A percentile compares a stretch with the other conserved stretches of the same genome.
Conservation (phyloP, 2,329 filamentous ascomycete genomes). For the Arachnopeziza araneosa region DNA sequence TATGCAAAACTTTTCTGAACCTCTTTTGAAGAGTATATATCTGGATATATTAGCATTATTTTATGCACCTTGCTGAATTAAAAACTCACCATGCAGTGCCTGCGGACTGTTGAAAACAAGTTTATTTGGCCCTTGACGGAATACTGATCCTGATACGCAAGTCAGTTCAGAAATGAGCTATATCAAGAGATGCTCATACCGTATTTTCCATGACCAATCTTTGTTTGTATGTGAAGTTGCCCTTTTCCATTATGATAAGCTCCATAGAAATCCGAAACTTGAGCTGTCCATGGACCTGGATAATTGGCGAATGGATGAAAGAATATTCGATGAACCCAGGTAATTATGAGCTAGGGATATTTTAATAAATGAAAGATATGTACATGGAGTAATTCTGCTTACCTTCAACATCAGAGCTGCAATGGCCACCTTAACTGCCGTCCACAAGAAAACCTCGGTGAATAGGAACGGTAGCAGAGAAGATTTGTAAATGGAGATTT, state of each 20-base stretch:
- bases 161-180: not conserved
- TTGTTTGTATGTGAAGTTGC: not conserved
- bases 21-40: not conserved
- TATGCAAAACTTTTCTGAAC: not conserved
- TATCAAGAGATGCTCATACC: not conserved
- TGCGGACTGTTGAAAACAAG: not conserved
- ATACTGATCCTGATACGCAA: slow-evolving; percentile 36
- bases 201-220: not conserved
- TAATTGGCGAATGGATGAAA: not conserved
- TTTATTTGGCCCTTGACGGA: slow-evolving; percentile 52
- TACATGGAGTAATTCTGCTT: too few relatives aligned
- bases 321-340: not conserved
- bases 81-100: not conserved
- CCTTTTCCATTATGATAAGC: not conserved
- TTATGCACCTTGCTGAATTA: not conserved
- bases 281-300: not conserved
- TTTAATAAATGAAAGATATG: too few relatives aligned
- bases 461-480: too few relatives aligned
- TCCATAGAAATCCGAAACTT: not conserved
- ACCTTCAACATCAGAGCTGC: too few relatives aligned
- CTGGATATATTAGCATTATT: not conserved
- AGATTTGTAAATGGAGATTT: too few relatives aligned
- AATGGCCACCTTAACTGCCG: too few relatives aligned
- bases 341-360: too few relatives aligned
- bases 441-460: too few relatives aligned